Conservation (phyloP, 2,329 filamentous ascomycete species). For the Penicillium sp. region DNA sequence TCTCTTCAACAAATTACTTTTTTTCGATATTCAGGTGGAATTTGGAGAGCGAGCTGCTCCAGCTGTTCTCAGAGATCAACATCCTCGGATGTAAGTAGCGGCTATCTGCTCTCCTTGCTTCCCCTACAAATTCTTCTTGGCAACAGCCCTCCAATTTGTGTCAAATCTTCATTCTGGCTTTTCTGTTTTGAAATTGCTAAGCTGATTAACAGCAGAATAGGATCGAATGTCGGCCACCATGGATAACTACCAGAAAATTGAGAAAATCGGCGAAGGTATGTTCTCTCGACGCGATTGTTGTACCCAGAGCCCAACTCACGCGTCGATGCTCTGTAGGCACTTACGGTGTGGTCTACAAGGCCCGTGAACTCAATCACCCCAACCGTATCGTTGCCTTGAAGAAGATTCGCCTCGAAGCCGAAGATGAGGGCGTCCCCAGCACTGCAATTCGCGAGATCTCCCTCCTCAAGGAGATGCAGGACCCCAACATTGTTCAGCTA, state of each 20-base stretch:
- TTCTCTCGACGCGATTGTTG: conserved; percentile 13
- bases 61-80: conserved; percentile 5
- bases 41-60: conserved; percentile 8
- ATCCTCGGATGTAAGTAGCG: conserved; percentile 1
- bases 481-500: conserved; percentile 84
- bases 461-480: conserved; percentile 89
- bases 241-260: conserved; percentile 96
- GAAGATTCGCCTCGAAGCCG: conserved; percentile 92
- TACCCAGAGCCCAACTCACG: conserved; percentile 16
- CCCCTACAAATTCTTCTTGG: conserved; percentile 7
- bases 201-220: conserved; percentile 1
- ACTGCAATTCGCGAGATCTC: conserved; percentile 95
- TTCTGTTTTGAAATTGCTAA: conserved; percentile 7
- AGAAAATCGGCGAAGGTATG: conserved; percentile 93
- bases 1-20: conserved; percentile 10
- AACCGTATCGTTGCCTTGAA: conserved; percentile 89
- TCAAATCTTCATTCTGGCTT: conserved; percentile 1
- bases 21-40: conserved; percentile 9
- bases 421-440: conserved; percentile 89
- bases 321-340: conserved; percentile 60
- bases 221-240: conserved; percentile 49
- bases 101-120: conserved; percentile 19
- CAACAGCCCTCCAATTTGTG: conserved; percentile 11
- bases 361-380: conserved; percentile 75
- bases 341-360: conserved; percentile 95